Base-by-base conservation (phyloP, 352 stramenopile genomes). In the Pythium phragmitis region DNA sequence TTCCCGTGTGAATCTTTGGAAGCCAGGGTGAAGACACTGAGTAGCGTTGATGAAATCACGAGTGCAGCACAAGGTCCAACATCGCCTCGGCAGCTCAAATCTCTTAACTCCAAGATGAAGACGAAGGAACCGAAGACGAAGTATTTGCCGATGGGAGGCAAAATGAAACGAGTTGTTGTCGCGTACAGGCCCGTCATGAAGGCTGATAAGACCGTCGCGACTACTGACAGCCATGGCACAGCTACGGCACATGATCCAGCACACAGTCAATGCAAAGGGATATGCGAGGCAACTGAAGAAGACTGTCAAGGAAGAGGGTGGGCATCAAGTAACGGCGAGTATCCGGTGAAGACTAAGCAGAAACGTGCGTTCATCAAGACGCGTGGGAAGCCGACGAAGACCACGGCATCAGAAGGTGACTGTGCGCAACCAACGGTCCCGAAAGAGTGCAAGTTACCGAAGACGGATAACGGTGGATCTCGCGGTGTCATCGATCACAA, bases 131-230 rank as follows among this genome's bases (percentile, higher is more conserved):
- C 42, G 26, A 68, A 45, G 33, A 39, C 23, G 9, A 57, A 61
- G 39, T 47, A 7, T 6, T 13, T 69, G 9, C 14, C 61, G 1
- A 47, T 62, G 34, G 41, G 41, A 21, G 48, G 47, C 5, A 69
- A 69, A 39, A 58, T 60, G 48, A 63, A 64, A 26, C 61, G 49
- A 28, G 48, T 69, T 46, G 39, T 56, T 11, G 45, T 64, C 33
- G 55, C 41, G 39, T 64, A 69, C 17, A 48, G 61, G 16, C 61
- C 61, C 13, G 61, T 68, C 13, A 7, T n/a, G 12, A 57, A 68
- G 9, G 1, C n/a, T 4, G 21, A 49, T 21, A 6, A 8, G 5
- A 5, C 21, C 42, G 21, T 16, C 5, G 11, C 26, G 14, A 45
- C 0, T 26, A 28, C 17, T 34, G 58, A 46, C 30, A 53, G 19